Conservation (phyloP, 352 stramenopile species). For the Phytophthora boehmeriae region DNA sequence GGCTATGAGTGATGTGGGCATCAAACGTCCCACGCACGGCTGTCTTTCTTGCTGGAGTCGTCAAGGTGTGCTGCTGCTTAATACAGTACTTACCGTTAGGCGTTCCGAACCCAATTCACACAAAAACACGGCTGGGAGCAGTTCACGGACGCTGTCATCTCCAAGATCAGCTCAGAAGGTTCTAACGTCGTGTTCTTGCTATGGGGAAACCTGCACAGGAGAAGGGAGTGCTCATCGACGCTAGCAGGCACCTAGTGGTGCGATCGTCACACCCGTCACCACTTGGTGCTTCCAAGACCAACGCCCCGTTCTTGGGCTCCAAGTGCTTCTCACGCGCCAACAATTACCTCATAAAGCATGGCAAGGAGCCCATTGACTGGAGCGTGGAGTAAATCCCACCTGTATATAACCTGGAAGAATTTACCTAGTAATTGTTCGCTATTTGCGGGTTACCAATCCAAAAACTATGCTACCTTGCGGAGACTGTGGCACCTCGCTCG, state of each 20-base stretch:
- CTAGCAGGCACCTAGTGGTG: conserved; percentile 83
- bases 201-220: conserved; percentile 97
- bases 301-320: conserved; percentile 94
- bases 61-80: conserved; percentile 98
- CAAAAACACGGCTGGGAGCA: conserved; percentile 97
- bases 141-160: conserved; percentile 96
- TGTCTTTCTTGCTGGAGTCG: conserved; percentile 93
- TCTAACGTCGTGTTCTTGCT: conserved; percentile 97
- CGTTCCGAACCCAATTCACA: conserved; percentile 93
- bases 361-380: conserved; percentile 88
- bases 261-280: conserved; percentile 94
- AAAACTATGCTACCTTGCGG: conserved; percentile 21
- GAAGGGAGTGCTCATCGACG: conserved; percentile 82
- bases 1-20: conserved; percentile 77
- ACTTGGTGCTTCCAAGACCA: conserved; percentile 96
- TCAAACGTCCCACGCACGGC: conserved; percentile 85
- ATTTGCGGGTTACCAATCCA: conserved; percentile 8
- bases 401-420: conserved; percentile 1
- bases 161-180: conserved; percentile 75
- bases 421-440: background rate
- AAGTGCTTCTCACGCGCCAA: conserved; percentile 91
- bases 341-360: conserved; percentile 70
- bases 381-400: conserved; percentile 42
- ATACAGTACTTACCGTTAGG: conserved; percentile 97
- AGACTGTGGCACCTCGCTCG: conserved; percentile 31